phyloP scores from a whole-genome alignment of 148 eudicot species.

The Cornus suecica region DNA sequence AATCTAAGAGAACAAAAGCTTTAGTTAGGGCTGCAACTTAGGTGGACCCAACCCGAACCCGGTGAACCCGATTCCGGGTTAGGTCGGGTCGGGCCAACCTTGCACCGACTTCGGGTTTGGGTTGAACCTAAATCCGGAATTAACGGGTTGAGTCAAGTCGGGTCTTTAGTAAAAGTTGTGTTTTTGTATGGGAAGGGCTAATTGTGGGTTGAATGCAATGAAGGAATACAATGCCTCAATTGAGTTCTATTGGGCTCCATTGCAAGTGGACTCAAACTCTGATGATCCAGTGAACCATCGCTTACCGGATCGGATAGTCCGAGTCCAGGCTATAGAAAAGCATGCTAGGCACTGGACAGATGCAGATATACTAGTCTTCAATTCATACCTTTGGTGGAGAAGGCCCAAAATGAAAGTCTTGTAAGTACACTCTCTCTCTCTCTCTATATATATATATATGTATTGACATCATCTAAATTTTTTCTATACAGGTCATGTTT shows the following conservation, averaged over 20 bases:
- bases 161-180: no score
- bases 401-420: constrained; percentile 16
- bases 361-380: constrained; percentile 14
- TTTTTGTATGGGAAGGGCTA: not conserved
- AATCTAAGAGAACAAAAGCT: no score
- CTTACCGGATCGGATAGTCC: constrained; percentile 3
- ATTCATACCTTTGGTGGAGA: constrained; percentile 29
- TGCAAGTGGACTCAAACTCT: constrained; percentile 17
- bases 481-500: no score
- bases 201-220: not conserved
- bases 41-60: no score
- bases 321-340: constrained; percentile 16
- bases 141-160: no score
- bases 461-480: no score
- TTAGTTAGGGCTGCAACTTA: no score
- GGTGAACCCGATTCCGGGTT: no score
- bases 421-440: constrained; percentile 11
- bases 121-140: no score
- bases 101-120: no score
- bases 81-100: no score
- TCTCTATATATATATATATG: no score
- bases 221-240: constrained; percentile 20
- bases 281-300: constrained; percentile 14
- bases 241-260: constrained; percentile 18
- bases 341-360: constrained; percentile 18